Percentiles rank a stretch among this genome's conserved stretches.
Conservation (phyloP, 2,329 filamentous ascomycete genomes). For the Aureobasidium mangrovei region DNA sequence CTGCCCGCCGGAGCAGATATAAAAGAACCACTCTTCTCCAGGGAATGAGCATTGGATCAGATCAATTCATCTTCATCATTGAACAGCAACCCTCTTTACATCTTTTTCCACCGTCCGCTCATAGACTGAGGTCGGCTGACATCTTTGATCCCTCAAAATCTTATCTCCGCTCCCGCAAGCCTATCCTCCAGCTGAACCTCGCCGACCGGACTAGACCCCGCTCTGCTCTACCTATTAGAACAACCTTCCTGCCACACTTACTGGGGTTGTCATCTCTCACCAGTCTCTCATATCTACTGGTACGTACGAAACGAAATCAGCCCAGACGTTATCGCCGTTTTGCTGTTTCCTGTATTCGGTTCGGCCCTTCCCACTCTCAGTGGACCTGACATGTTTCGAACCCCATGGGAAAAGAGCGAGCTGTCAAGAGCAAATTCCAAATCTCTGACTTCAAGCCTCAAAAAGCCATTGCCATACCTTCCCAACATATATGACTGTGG, state of each 20-base stretch:
- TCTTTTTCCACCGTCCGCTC: too few species aligned
- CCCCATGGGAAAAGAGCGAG: not conserved
- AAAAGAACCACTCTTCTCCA: not conserved
- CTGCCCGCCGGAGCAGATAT: conserved; percentile 3
- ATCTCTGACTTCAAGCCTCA: conserved; percentile 11
- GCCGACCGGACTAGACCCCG: not conserved
- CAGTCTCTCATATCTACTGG: not conserved
- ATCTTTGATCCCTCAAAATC: not conserved
- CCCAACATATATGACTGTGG: conserved; percentile 7
- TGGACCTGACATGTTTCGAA: not conserved
- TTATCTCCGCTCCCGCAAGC: not conserved
- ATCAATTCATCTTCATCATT: not conserved
- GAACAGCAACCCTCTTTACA: not conserved
- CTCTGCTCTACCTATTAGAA: not conserved
- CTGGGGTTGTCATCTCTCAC: not conserved
- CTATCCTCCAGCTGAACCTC: conserved; percentile 8
- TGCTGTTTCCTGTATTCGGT: not conserved
- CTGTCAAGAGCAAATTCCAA: not conserved
- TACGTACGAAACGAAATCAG: not conserved
- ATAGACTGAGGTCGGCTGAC: too few species aligned
- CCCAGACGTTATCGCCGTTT: not conserved
- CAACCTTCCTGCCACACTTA: not conserved
- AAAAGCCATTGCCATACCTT: conserved; percentile 10
- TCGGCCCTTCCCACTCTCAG: not conserved
- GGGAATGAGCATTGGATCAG: not conserved